phyloP scores from a whole-genome alignment of 345 rosid genomes.

The Hibiscus trionum region DNA sequence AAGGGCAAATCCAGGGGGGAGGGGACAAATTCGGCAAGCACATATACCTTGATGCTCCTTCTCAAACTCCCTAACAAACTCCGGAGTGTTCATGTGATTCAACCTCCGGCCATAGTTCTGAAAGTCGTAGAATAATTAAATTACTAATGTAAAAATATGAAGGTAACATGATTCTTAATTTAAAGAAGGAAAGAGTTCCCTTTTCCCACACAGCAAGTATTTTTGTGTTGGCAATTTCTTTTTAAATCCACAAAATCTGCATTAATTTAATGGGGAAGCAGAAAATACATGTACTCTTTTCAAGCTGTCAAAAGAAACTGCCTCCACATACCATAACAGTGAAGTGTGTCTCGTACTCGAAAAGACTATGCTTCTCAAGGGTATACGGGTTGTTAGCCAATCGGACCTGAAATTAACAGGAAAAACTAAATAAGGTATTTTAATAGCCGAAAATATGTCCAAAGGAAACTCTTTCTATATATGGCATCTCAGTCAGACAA shows the following conservation, averaged over 20 bases:
- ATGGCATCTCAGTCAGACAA: neutral
- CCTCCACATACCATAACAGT: constrained; percentile 78
- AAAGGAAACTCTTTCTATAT: neutral
- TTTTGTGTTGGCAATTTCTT: too few relatives aligned
- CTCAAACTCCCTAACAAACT: constrained; percentile 80
- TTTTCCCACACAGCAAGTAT: too few relatives aligned
- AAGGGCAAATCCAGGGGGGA: neutral
- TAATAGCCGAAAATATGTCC: neutral
- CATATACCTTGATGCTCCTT: constrained; percentile 67
- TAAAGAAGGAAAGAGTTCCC: too few relatives aligned
- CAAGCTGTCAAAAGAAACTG: constrained; percentile 3
- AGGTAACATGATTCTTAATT: neutral
- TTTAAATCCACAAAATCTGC: too few relatives aligned
- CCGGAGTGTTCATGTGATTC: constrained; percentile 71
- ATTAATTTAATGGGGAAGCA: too few relatives aligned
- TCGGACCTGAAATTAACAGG: constrained; percentile 56
- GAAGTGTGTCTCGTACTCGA: constrained; percentile 94
- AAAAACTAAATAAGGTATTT: neutral
- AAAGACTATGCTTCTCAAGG: constrained; percentile 65
- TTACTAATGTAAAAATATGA: neutral
- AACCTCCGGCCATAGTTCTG: constrained; percentile 82
- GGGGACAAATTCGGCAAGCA: neutral
- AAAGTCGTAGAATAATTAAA: constrained; percentile 17
- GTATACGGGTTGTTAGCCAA: constrained; percentile 79
- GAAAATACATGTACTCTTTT: neutral